A percentile compares a stretch with the other conserved stretches of the same genome.
phyloP scores from a whole-genome alignment of 225 moss, liverwort and hornwort genomes.

The Climacium dendroides region DNA sequence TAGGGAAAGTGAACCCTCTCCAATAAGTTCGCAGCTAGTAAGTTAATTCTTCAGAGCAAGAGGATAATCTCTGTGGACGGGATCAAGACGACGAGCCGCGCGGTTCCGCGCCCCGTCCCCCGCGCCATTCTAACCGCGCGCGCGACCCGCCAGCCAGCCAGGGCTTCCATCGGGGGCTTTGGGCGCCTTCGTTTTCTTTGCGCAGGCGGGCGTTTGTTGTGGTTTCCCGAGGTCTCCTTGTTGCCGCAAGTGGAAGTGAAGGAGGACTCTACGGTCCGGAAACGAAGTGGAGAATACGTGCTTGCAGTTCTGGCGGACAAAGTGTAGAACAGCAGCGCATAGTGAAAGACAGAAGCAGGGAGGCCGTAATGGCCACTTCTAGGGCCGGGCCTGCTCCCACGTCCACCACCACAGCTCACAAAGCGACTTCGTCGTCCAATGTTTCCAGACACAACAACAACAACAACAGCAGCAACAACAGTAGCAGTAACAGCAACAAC shows the following conservation, averaged over 20 bases:
- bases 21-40: neutral
- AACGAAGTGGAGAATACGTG: neutral
- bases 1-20: neutral
- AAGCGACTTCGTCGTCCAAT: conserved; percentile 28
- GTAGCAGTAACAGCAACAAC: conserved; percentile 6
- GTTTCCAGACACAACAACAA: conserved; percentile 21
- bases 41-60: neutral
- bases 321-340: neutral
- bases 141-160: neutral
- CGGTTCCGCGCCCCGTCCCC: neutral
- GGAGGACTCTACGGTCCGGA: neutral
- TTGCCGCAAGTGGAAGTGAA: neutral
- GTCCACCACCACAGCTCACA: conserved; percentile 16
- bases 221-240: neutral
- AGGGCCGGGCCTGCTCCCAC: conserved; percentile 49
- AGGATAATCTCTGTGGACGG: neutral
- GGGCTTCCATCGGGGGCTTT: conserved; percentile 3
- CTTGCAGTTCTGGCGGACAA: neutral
- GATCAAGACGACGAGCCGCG: neutral
- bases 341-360: neutral
- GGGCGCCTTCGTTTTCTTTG: neutral
- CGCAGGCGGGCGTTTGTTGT: neutral
- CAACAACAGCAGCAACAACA: neutral
- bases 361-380: conserved; percentile 51
- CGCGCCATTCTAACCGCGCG: neutral